Evolutionary conservation across 345 rosid genomes (phyloP).

Genomic region (Acer saccharum): DNA sequence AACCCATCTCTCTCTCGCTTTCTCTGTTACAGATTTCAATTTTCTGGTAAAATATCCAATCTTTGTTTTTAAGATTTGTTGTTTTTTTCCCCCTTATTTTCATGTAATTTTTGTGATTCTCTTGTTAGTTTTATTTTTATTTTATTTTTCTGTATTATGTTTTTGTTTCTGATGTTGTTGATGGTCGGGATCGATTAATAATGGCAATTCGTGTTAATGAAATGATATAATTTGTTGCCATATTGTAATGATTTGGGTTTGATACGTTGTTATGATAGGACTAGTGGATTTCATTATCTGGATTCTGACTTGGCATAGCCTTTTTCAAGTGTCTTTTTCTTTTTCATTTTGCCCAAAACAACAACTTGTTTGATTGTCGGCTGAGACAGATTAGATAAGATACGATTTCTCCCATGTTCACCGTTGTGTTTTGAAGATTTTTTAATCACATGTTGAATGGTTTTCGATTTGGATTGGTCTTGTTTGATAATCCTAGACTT

Average conservation of each 20-base stretch:
- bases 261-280: no score
- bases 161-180: no score
- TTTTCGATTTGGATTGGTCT: constrained; percentile 3
- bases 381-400: neutral
- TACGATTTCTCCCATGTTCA: neutral
- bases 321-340: neutral
- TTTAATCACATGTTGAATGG: neutral
- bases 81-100: neutral
- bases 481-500: neutral
- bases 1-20: neutral
- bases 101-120: neutral
- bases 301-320: neutral
- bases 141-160: neutral
- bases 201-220: no score
- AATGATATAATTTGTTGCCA: neutral
- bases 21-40: constrained; percentile 3
- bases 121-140: neutral
- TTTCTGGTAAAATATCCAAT: constrained; percentile 10
- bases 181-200: neutral
- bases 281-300: no score
- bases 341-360: neutral
- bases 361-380: neutral
- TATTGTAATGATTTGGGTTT: neutral
- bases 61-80: neutral
- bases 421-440: neutral